phyloP scores from a whole-genome alignment of 1,139 yeast species.

The Saccharomycopsis hybrid region DNA sequence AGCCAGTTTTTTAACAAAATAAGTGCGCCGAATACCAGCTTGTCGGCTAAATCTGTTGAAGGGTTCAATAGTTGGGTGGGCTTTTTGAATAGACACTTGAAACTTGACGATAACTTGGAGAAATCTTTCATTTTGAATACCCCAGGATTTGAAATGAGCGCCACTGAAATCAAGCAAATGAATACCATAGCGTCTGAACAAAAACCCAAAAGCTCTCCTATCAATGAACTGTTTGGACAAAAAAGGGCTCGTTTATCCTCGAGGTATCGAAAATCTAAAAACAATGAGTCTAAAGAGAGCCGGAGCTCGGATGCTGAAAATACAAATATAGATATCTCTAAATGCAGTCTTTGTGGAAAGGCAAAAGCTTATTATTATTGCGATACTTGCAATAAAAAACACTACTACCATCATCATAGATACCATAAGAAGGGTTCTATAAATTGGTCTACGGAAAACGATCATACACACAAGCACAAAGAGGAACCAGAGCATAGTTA shows the following conservation, averaged over 20 bases:
- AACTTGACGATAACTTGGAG: neutral
- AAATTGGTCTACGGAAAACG: too few relatives aligned
- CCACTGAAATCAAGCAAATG: too few relatives aligned
- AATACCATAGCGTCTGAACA: too few relatives aligned
- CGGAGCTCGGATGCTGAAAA: neutral
- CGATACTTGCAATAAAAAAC: constrained; percentile 8
- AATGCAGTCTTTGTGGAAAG: constrained; percentile 7
- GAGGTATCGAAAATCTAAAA: too few relatives aligned
- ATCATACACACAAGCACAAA: too few relatives aligned
- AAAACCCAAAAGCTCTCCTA: too few relatives aligned
- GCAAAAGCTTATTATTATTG: constrained; percentile 9
- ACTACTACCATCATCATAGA: constrained; percentile 14
- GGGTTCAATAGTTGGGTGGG: neutral
- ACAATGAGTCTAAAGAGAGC: neutral
- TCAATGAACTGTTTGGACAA: too few relatives aligned
- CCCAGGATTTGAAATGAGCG: too few relatives aligned
- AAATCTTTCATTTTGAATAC: neutral
- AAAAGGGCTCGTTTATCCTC: too few relatives aligned
- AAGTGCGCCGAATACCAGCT: neutral
- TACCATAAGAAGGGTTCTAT: neutral
- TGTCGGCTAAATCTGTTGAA: neutral
- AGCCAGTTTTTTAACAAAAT: too few relatives aligned
- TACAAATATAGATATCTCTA: neutral
- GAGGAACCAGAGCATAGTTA: too few relatives aligned
- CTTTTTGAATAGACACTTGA: neutral